phyloP scores from a whole-genome alignment of 108 stramenopile genomes.

The Nitzschia palea region DNA sequence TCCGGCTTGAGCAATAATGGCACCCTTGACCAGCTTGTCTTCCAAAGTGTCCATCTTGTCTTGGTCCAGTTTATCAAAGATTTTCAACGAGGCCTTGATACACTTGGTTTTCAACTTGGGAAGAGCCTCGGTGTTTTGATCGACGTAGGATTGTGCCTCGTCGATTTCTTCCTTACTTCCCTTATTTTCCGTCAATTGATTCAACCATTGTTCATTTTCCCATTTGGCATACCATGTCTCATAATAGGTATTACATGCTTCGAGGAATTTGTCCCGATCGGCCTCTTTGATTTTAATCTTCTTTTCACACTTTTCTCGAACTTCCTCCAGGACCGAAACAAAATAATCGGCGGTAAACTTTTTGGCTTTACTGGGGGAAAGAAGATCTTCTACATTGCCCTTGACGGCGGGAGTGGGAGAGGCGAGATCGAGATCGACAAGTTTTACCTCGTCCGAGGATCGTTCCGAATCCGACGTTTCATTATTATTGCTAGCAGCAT shows the following conservation, averaged over 20 bases:
- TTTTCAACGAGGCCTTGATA: constrained; percentile 22
- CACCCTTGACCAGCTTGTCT: constrained; percentile 35
- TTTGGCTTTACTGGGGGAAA: constrained; percentile 13
- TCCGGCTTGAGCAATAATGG: constrained; percentile 33
- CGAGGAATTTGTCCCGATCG: constrained; percentile 21
- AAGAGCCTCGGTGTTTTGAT: constrained; percentile 4
- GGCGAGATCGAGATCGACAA: neutral
- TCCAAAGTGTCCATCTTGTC: constrained; percentile 21
- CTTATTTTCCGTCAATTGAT: constrained; percentile 20
- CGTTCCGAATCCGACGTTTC: neutral
- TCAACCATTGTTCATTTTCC: constrained; percentile 27
- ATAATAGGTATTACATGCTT: constrained; percentile 19
- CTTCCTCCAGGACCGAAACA: constrained; percentile 21
- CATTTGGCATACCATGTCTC: constrained; percentile 24
- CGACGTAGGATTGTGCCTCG: constrained; percentile 18
- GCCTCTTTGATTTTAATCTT: constrained; percentile 24
- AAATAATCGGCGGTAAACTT: constrained; percentile 33
- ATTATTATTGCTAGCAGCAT: neutral
- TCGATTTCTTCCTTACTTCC: constrained; percentile 18
- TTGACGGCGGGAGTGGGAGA: neutral
- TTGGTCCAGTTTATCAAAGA: constrained; percentile 29
- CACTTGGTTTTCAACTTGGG: constrained; percentile 15
- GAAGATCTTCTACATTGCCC: neutral
- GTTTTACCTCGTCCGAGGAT: too few relatives aligned
- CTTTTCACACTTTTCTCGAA: constrained; percentile 20